A percentile compares a stretch with the other conserved stretches of the same genome.
phyloP scores from a whole-genome alignment of 345 rosid species.

The Linum tenue region DNA sequence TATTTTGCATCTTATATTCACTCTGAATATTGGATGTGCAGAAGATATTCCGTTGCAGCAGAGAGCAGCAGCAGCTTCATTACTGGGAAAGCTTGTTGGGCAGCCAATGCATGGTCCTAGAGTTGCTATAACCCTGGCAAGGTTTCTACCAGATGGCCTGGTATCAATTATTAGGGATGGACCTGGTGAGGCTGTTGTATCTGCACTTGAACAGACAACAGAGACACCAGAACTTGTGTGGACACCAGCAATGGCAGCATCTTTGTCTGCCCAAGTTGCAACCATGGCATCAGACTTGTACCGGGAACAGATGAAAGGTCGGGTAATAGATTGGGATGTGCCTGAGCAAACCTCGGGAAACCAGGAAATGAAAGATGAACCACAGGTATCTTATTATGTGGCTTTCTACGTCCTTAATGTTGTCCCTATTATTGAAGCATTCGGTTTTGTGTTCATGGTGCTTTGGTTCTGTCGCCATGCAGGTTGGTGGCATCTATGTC shows the following conservation, averaged over 20 bases:
- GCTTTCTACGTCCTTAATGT: neutral
- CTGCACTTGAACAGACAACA: conserved; percentile 80
- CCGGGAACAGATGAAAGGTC: conserved; percentile 93
- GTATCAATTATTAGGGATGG: conserved; percentile 93
- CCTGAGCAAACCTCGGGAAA: conserved; percentile 94
- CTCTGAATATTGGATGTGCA: conserved; percentile 33
- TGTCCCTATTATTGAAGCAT: neutral
- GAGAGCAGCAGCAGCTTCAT: conserved; percentile 91
- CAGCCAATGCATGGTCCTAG: conserved; percentile 99
- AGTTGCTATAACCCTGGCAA: conserved; percentile 89
- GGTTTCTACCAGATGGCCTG: conserved; percentile 96
- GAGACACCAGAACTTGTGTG: conserved; percentile 99
- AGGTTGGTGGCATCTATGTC: conserved; percentile 96
- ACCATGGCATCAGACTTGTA: conserved; percentile 90
- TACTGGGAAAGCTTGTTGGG: conserved; percentile 89
- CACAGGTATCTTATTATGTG: conserved; percentile 46
- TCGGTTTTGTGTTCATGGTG: conserved; percentile 11
- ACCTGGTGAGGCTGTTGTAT: conserved; percentile 95
- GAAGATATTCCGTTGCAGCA: conserved; percentile 93
- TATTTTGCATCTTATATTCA: conserved; percentile 14
- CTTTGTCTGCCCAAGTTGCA: conserved; percentile 86
- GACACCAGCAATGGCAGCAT: conserved; percentile 99
- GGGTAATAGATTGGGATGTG: conserved; percentile 89
- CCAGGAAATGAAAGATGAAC: conserved; percentile 85
- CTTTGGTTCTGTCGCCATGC: conserved; percentile 19